Evolutionary conservation across 2,329 filamentous ascomycete species (phyloP), one percentile per base, ranked within the genome.

Genomic region (Rosellinia necatrix): DNA sequence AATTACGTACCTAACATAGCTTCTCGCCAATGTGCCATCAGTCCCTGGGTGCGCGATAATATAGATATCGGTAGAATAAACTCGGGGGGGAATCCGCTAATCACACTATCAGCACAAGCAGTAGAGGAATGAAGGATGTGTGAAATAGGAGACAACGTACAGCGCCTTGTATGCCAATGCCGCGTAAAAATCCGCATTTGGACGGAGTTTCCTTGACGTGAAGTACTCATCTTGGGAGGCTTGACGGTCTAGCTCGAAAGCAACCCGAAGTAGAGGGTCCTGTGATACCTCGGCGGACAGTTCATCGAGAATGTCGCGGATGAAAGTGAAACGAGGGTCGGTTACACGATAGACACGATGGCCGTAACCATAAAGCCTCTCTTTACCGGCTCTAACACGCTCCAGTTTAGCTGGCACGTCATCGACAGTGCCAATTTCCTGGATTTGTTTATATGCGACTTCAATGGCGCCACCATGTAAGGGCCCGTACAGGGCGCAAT

Each of bases 21-120:
- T 32, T 65, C 61, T 32, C 57, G 59, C 63, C 63, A 65, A 30
- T 65, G 63, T 3, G 63, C 59, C 59, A 65, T 62, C 22, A 65
- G 55, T 0, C 61, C 63, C 40, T 62, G 61, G 0, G 59, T 62
- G 10, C 62, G 53, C 17, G 61, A 62, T 27, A 63, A 22, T 19
- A 62, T 34, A 6, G 59, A 60, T n/a, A 64, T 64, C 6, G 62
- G 59, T 15, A 62, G 43, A n/a, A 63, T 62, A 22, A 63, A 63
- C 13, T 56, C 34, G 1, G 59, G 10, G 9, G 61, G 59, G 27
- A 60, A 62, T 5, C 59, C 61, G 15, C 60, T 63, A 34, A 6
- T 19, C 13, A 34, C 8, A 29, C 17, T 22, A 30, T 60, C 13
- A 59, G 53, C 17, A 41, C n/a, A 34, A 40, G 32, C 6, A n/a